Percentiles rank a stretch among this genome's conserved stretches.
These are phyloP conservation scores for Citrullus mucosospermus DNA, from an alignment of 306 rosid species.

Conservation along the genomic window DNA sequence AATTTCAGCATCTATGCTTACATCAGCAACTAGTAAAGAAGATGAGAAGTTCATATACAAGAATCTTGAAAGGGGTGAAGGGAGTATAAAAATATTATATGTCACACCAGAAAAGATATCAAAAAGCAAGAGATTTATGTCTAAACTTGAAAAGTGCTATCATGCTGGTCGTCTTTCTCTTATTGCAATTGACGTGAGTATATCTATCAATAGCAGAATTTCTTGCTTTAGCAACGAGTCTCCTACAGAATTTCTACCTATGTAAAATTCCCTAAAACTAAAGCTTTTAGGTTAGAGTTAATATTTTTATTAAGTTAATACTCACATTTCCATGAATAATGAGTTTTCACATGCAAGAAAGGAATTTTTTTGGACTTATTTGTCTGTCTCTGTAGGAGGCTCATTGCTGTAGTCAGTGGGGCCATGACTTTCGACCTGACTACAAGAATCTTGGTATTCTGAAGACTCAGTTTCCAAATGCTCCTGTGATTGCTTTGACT, in stretches of 20 bases:
- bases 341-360: not conserved
- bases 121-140: constrained; percentile 97
- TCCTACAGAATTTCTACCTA: too few species aligned
- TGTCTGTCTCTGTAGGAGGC: constrained; percentile 55
- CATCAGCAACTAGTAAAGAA: constrained; percentile 72
- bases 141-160: constrained; percentile 94
- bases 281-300: not conserved
- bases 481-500: constrained; percentile 82
- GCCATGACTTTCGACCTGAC: constrained; percentile 97
- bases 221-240: not conserved
- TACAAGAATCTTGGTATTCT: constrained; percentile 91
- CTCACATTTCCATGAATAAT: not conserved
- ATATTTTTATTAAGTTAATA: not conserved
- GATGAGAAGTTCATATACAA: constrained; percentile 71
- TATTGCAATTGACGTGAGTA: constrained; percentile 79
- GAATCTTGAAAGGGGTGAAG: constrained; percentile 88
- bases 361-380: not conserved
- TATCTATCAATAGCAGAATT: not conserved
- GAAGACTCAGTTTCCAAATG: constrained; percentile 85
- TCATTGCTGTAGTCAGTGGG: constrained; percentile 99
- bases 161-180: constrained; percentile 74
- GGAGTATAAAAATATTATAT: constrained; percentile 57
- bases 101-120: constrained; percentile 97
- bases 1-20: constrained; percentile 72
- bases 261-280: not conserved